Evolutionary conservation across 2,329 filamentous ascomycete genomes (phyloP), one percentile per base, ranked within the genome.

Genomic region (Lachnellula hyalina): DNA sequence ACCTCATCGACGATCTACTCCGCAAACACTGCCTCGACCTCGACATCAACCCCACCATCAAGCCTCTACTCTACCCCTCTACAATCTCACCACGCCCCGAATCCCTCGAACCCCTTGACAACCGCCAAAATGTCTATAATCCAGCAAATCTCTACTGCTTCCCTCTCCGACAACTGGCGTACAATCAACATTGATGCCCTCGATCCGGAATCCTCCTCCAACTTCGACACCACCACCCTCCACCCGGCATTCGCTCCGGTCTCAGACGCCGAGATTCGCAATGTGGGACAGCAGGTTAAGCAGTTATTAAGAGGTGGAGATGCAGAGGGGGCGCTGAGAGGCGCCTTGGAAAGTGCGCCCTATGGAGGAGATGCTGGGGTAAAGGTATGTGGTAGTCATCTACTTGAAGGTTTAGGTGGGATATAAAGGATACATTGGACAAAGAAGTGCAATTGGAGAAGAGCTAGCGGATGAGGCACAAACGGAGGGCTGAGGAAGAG

Each of bases 141-240:
- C 64, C 83, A 85, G 70, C 81, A 86, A 70, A 79, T 84, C 73
- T 82, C 78, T 49, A 73, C 75, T 56, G 79, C 80, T 53, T 77
- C 82, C 63, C 77, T 86, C 53, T 75, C 75, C 72, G 83, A 86
- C 64, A 80, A 81, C 68, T 86, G 83, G 83, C 89, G 92, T 73
- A 96, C 90, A 63, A 94, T 96, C 80, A 90, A 96, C 80, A 87
- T 96, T 72, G 92, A 96, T 72, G 86, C 87, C 64, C 82, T 96
- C 66, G 89, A 94, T 72, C 90, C 92, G 56, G 92, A 97, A 73
- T 94, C 90, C 66, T 83, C 89, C 63, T 77, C 84, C 73, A 97
- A 96, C 82, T 97, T 97, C 76, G 89, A 95, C 74, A 84, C 89
- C 60, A 82, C 86, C 56, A 90, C 90, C 17, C 84, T 97, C 65